A percentile compares a stretch with the other conserved stretches of the same genome.
These are phyloP conservation scores for Pseudogymnoascus sp. DNA, from an alignment of 2,329 filamentous ascomycete species.

Conservation along the genomic window DNA sequence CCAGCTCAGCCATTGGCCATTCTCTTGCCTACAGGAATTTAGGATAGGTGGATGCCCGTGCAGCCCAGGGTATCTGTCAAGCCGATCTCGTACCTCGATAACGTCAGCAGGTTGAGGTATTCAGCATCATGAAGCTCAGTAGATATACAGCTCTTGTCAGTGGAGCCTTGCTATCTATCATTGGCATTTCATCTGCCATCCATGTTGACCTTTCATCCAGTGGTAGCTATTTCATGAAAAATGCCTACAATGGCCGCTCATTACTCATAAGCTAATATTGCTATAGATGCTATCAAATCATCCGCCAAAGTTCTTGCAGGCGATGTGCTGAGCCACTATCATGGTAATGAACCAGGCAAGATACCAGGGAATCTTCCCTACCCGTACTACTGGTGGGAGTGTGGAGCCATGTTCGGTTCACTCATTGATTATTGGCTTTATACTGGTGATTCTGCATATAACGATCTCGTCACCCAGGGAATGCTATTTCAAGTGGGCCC, in stretches of 20 bases:
- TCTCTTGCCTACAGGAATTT: background rate
- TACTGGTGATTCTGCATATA: conserved; percentile 67
- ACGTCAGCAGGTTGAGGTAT: background rate
- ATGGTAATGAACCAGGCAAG: conserved; percentile 42
- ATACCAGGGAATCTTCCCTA: conserved; percentile 45
- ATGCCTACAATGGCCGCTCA: background rate
- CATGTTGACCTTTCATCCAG: background rate
- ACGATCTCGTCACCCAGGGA: conserved; percentile 58
- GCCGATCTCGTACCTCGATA: background rate
- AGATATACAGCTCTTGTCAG: background rate
- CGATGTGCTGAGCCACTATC: conserved; percentile 46
- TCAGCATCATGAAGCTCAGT: background rate
- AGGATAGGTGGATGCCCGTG: background rate
- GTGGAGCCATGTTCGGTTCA: conserved; percentile 68
- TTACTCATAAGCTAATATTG: background rate
- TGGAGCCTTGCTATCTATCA: background rate
- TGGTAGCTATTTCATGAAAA: background rate
- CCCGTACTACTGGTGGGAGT: conserved; percentile 53
- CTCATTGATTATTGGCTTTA: conserved; percentile 82
- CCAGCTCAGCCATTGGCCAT: background rate
- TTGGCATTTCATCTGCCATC: background rate
- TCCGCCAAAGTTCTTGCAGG: conserved; percentile 32
- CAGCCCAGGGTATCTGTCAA: background rate
- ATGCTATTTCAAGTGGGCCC: conserved; percentile 69
- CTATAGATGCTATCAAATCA: conserved; percentile 28